Base-by-base conservation (phyloP, 495 filamentous ascomycete genomes). In the Penicillium argentinense region DNA sequence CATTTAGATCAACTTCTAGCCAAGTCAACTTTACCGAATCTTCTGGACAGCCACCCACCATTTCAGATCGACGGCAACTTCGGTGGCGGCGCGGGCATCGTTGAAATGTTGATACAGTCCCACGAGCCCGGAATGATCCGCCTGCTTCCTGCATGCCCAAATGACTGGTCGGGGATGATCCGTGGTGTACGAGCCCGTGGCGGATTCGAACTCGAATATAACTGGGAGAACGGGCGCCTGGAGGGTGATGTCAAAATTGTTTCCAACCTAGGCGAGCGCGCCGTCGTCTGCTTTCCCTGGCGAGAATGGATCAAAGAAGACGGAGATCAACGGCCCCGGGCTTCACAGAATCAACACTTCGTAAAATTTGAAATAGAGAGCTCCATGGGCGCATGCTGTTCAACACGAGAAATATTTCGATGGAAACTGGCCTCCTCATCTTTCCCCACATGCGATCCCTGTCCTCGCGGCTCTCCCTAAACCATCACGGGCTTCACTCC, bases 1-100 rank as follows among this genome's bases (percentile, higher is more conserved):
- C 64, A 74, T 42, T 44, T 74, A 4, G 57, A 71, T 26, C 42
- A 47, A 28, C 59, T 74, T 17, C 46, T 77, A 13, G 52, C 68
- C 13, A 54, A 59, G 9, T 74, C 64, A 8, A 73, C 74, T 0
- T 49, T 68, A 8, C 63, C 57, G 4, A 75, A 73, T 45, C 47
- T 76, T 16, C 57, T 69, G 24, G 72, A 76, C 36, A 72, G 62
- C 5, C 68, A 77, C 43, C 66, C 63, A 5, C 66, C 66, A 26
- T 71, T 74, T 29, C 74, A 79, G 53, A 79, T 80, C 23, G 77
- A 80, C 48, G 77, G 76, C 5, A 79, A 78, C 48, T 78, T 77
- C 55, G 77, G 77, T 1, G 67, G 66, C 18, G 64, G 61, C 3
- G 71, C 73, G 5, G 75, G 67, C 3, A 67, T 81, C 17, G 51